Evolutionary conservation across 176 grass and related monocot species (phyloP).

Genomic region (Saccharum officinarum): DNA sequence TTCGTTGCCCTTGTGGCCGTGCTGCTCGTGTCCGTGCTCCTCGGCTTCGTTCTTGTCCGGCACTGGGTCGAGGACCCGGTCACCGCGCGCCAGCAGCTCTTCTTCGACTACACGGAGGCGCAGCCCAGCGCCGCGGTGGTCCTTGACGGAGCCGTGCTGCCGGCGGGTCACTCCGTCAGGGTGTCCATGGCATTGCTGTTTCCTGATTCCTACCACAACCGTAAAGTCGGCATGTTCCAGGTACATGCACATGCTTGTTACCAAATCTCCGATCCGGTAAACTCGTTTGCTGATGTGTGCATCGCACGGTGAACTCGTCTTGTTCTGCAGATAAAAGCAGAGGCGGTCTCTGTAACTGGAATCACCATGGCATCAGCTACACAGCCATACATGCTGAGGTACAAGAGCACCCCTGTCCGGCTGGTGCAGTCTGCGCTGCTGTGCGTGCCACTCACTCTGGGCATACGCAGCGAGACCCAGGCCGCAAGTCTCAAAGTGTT

Average conservation of each 20-base stretch:
- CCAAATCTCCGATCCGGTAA: neutral
- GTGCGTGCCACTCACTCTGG: conserved; percentile 31
- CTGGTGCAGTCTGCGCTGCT: conserved; percentile 14
- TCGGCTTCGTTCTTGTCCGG: conserved; percentile 36
- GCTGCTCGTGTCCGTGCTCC: conserved; percentile 18
- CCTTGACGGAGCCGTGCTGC: neutral
- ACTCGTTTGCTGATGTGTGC: no score
- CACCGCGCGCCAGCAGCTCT: conserved; percentile 29
- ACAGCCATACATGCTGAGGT: conserved; percentile 38
- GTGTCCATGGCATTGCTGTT: conserved; percentile 37
- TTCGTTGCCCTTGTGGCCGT: conserved; percentile 10
- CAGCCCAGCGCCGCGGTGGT: conserved; percentile 28
- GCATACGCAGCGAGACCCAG: conserved; percentile 38
- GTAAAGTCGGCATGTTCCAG: conserved; percentile 46
- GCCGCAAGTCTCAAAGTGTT: conserved; percentile 12
- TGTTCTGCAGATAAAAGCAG: conserved; percentile 31
- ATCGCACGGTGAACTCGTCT: neutral
- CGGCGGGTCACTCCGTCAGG: conserved; percentile 20
- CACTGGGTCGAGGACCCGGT: conserved; percentile 37
- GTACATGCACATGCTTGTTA: neutral
- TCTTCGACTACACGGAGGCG: conserved; percentile 43
- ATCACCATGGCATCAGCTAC: conserved; percentile 18
- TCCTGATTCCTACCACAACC: conserved; percentile 40
- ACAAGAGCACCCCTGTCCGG: conserved; percentile 38
- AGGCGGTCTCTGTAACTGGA: conserved; percentile 22